These are phyloP conservation scores for Hyphopichia pseudoburtonii DNA, from an alignment of 1,139 yeast genomes.

Conservation along the genomic window DNA sequence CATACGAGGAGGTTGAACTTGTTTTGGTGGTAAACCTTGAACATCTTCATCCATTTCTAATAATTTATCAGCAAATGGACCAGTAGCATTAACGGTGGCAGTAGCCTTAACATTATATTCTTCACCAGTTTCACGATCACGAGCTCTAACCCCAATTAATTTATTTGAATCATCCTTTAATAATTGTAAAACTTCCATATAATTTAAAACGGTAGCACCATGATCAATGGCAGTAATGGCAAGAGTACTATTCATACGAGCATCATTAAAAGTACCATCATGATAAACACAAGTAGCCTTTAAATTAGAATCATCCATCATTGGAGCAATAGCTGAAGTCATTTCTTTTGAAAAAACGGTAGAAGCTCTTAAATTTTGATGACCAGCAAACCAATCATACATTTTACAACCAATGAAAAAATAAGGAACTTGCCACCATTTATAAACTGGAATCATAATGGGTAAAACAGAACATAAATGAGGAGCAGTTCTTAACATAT, in stretches of 20 bases:
- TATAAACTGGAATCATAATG: conserved; percentile 91
- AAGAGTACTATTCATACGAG: conserved; percentile 84
- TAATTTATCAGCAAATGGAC: conserved; percentile 84
- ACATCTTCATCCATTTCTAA: conserved; percentile 84
- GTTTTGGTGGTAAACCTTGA: conserved; percentile 60
- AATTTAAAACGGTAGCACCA: conserved; percentile 90
- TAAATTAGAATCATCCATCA: conserved; percentile 75
- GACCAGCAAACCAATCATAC: conserved; percentile 93
- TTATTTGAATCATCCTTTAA: conserved; percentile 60
- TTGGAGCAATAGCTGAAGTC: conserved; percentile 80
- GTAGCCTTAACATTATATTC: conserved; percentile 62
- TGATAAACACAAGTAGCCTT: conserved; percentile 93
- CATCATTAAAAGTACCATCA: conserved; percentile 92
- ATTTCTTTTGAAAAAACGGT: conserved; percentile 69
- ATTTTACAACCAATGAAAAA: conserved; percentile 89
- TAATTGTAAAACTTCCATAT: conserved; percentile 76
- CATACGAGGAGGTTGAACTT: conserved; percentile 58
- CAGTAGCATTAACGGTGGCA: conserved; percentile 88
- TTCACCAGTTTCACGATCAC: conserved; percentile 72
- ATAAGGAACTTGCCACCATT: conserved; percentile 96
- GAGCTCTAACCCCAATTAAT: conserved; percentile 73
- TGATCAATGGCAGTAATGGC: conserved; percentile 83
- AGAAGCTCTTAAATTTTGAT: conserved; percentile 78
- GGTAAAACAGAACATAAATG: conserved; percentile 86
- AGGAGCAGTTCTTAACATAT: conserved; percentile 89